phyloP scores from a whole-genome alignment of 2,329 filamentous ascomycete species.

The Colletotrichum gigasporum region DNA sequence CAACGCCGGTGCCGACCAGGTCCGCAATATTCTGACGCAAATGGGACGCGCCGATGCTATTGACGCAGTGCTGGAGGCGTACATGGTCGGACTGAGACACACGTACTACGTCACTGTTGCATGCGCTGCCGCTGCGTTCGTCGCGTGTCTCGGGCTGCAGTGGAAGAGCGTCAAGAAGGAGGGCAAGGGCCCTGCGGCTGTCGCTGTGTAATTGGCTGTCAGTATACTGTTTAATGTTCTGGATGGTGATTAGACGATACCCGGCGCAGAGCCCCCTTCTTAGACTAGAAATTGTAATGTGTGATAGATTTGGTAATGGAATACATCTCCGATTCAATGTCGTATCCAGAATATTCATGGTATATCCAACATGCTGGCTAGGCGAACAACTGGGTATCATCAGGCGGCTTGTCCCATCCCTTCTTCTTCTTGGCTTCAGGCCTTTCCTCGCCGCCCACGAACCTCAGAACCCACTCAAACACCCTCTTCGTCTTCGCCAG shows the following conservation, averaged over 20 bases:
- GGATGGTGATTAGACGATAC: constrained; percentile 20
- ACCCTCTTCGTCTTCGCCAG: constrained; percentile 73
- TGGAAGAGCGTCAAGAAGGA: constrained; percentile 65
- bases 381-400: constrained; percentile 54
- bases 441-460: constrained; percentile 60
- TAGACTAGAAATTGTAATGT: constrained; percentile 16
- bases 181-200: constrained; percentile 38
- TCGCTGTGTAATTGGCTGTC: constrained; percentile 29
- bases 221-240: background rate
- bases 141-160: constrained; percentile 53
- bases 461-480: constrained; percentile 78
- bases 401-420: constrained; percentile 51
- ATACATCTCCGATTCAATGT: too few relatives aligned
- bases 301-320: background rate
- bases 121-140: constrained; percentile 56
- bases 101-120: constrained; percentile 63
- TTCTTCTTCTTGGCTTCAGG: constrained; percentile 21
- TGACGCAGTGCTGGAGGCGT: constrained; percentile 55
- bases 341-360: background rate
- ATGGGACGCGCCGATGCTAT: constrained; percentile 53
- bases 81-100: constrained; percentile 59
- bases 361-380: too few relatives aligned
- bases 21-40: constrained; percentile 52
- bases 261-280: constrained; percentile 5
- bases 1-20: constrained; percentile 62